Evolutionary conservation across 2,329 filamentous ascomycete species (phyloP), one percentile per base, ranked within the genome.

Genomic region (Curvularia spicifera): DNA sequence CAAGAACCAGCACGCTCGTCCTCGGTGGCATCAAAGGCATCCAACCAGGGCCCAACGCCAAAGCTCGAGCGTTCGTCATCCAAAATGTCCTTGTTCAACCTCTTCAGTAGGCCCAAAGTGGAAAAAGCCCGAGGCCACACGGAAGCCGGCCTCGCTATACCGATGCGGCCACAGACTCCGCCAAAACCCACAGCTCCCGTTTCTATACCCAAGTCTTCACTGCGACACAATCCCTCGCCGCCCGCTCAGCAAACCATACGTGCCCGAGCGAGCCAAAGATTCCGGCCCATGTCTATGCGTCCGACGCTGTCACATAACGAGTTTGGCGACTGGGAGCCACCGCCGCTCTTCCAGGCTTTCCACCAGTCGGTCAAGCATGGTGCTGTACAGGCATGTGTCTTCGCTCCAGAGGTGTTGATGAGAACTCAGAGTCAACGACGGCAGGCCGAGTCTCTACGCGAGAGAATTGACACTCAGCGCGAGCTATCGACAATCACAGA

Each of bases 261-360:
- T 29, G 65, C 73, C 43, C 71, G 73, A 49, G 74, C 72, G 7
- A 73, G 69, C 56, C 65, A 69, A 26, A 71, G 72, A 35, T 67
- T 75, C n/a, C 60, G 70, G 20, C 71, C 71, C 31, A 68, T 63
- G 60, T 74, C 73, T 8, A 63, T 71, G 55, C 69, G 66, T 56
- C 63, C 71, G 31, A 44, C 68, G 9, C 58, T 63, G 18, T 51
- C 56, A 45, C 57, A 58, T 8, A 65, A 59, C 43, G 66, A 72
- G 13, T 57, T 88, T 15, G 61, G 57, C 22, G 63, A 67, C 48
- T 82, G 79, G 75, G 74, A 79, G 5, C 76, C 79, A 7, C 91
- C 91, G 6, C 91, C 92, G 1, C 79, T 97, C 12, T 96, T 93
- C 74, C 90, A 96, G 74, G 92, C 91, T 12, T 96, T 93, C 72